A percentile compares a stretch with the other conserved stretches of the same genome.
These are phyloP conservation scores for Centaurea solstitialis DNA, from an alignment of 129 eudicot genomes.

Conservation along the genomic window DNA sequence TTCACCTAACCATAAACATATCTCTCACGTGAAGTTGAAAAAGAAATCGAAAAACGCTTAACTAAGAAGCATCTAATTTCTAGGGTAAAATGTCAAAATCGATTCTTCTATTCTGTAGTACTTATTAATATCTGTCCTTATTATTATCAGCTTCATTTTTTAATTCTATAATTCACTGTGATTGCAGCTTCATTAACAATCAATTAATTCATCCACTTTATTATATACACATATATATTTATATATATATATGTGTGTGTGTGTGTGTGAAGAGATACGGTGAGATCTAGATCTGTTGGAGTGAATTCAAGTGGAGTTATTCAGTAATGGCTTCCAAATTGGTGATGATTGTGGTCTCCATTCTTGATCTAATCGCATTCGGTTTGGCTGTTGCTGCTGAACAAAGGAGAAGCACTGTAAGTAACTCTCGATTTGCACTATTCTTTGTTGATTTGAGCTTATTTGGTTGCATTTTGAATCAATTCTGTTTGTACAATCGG, in stretches of 20 bases:
- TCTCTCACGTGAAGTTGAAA: constrained; percentile 14
- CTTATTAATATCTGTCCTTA: background rate
- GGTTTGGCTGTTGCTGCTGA: constrained; percentile 86
- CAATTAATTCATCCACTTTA: background rate
- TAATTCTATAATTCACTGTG: constrained; percentile 1
- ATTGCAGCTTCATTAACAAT: constrained; percentile 3
- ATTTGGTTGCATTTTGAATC: background rate
- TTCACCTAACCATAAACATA: constrained; percentile 9
- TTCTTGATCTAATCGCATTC: constrained; percentile 65
- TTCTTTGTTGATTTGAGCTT: background rate
- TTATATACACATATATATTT: no score
- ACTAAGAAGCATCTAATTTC: constrained; percentile 20
- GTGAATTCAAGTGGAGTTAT: background rate
- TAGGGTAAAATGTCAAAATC: constrained; percentile 29
- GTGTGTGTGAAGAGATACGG: background rate
- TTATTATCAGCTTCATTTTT: constrained; percentile 12
- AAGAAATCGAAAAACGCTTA: constrained; percentile 13
- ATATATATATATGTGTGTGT: no score
- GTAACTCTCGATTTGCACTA: background rate
- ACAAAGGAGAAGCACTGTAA: constrained; percentile 72
- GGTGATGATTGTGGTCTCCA: constrained; percentile 37
- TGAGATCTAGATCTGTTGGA: constrained; percentile 30
- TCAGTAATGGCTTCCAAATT: constrained; percentile 65
- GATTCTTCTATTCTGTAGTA: background rate
- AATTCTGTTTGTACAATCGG: background rate